These are phyloP conservation scores for Pseudopyrenochaeta lycopersici DNA, from an alignment of 2,329 filamentous ascomycete species.

Conservation along the genomic window DNA sequence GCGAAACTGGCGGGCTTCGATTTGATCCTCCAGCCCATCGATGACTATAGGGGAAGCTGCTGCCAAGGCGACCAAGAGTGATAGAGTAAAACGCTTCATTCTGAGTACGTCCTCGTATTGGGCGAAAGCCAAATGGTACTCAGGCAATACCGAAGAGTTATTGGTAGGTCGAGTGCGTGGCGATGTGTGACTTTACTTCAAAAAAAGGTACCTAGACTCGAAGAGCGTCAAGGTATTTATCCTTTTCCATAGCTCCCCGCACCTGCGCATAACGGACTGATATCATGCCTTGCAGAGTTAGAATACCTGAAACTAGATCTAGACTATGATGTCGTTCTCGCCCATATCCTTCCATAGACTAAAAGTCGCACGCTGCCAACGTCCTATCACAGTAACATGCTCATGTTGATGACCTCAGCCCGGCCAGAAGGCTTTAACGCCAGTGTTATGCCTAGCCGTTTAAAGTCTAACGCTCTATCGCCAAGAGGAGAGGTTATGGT, in stretches of 20 bases:
- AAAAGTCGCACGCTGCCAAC: too few species aligned
- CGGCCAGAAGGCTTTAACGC: too few species aligned
- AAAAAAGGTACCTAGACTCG: neutral
- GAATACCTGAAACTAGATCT: neutral
- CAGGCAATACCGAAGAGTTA: neutral
- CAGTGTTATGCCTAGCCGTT: too few species aligned
- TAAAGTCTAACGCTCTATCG: too few species aligned
- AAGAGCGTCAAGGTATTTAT: neutral
- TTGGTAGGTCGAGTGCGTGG: neutral
- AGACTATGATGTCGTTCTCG: neutral
- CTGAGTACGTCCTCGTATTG: constrained; percentile 1
- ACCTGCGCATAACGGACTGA: neutral
- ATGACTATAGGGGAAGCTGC: constrained; percentile 20
- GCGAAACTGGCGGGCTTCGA: constrained; percentile 24
- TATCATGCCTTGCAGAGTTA: neutral
- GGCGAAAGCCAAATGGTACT: neutral
- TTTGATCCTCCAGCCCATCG: constrained; percentile 9
- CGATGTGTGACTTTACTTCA: neutral
- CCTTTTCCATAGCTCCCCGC: neutral
- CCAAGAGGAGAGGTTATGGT: too few species aligned
- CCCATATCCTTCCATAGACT: too few species aligned
- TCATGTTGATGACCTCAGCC: too few species aligned
- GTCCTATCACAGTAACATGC: too few species aligned
- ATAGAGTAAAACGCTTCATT: constrained; percentile 32
- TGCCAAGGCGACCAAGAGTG: constrained; percentile 19